Conservation (phyloP, 495 filamentous ascomycete genomes). For the Neurospora sp. region DNA sequence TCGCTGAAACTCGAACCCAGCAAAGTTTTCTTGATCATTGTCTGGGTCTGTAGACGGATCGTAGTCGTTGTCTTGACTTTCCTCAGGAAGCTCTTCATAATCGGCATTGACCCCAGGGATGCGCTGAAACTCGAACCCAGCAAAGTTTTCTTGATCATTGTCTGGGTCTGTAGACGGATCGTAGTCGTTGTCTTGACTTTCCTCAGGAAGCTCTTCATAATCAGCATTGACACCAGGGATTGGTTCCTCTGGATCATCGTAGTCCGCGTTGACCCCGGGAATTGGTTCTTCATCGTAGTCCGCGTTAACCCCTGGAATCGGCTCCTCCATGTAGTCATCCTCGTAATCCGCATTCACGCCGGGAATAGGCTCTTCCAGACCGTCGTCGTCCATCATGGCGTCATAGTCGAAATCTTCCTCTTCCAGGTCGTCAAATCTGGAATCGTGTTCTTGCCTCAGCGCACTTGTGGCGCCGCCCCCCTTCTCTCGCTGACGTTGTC, state of each 20-base stretch:
- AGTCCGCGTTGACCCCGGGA: slow-evolving; percentile 28
- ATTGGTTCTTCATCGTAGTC: slow-evolving; percentile 3
- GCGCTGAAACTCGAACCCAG: slow-evolving; percentile 42
- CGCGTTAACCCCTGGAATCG: slow-evolving; percentile 24
- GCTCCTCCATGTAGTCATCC: slow-evolving; percentile 31
- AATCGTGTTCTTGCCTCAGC: slow-evolving; percentile 20
- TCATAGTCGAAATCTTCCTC: slow-evolving; percentile 61
- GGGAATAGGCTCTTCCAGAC: slow-evolving; percentile 65
- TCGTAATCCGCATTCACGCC: slow-evolving; percentile 62
- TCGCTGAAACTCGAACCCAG: slow-evolving; percentile 42
- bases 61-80: slow-evolving; percentile 1
- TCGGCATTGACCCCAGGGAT: slow-evolving; percentile 57
- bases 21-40: slow-evolving; percentile 43
- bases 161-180: slow-evolving; percentile 28
- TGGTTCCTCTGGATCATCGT: slow-evolving; percentile 62
- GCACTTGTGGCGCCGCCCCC: slow-evolving; percentile 11
- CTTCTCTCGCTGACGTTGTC: slow-evolving; percentile 55
- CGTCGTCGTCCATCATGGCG: slow-evolving; percentile 59
- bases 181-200: slow-evolving; percentile 1
- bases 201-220: slow-evolving; percentile 35
- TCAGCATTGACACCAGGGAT: slow-evolving; percentile 69
- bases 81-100: slow-evolving; percentile 35
- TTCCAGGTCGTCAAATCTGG: slow-evolving; percentile 51
- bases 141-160: slow-evolving; percentile 43
- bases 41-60: slow-evolving; percentile 28